Percentiles rank a stretch among this genome's conserved stretches.
phyloP scores from a whole-genome alignment of 2,329 filamentous ascomycete species.

The Aaosphaeria arxii region DNA sequence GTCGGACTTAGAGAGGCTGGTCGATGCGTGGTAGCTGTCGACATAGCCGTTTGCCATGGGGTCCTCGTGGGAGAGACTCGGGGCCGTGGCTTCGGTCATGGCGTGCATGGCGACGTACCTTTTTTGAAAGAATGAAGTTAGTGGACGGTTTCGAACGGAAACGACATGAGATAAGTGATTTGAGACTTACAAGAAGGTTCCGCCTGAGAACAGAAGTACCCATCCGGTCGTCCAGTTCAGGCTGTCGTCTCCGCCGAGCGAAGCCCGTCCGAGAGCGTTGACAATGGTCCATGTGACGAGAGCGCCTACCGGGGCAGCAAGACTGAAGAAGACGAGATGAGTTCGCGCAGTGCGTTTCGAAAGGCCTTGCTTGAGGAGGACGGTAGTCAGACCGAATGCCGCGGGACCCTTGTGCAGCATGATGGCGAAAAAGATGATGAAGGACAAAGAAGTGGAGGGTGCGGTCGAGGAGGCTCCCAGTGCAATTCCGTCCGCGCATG shows the following conservation, averaged over 20 bases:
- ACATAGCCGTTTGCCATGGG: slow-evolving; percentile 49
- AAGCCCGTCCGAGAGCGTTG: slow-evolving; percentile 65
- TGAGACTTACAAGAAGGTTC: slow-evolving; percentile 81
- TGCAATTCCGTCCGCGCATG: slow-evolving; percentile 90
- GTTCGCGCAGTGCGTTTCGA: slow-evolving; percentile 80
- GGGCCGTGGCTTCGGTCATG: slow-evolving; percentile 72
- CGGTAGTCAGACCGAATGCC: slow-evolving; percentile 88
- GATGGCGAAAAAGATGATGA: slow-evolving; percentile 93
- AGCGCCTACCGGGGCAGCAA: slow-evolving; percentile 85
- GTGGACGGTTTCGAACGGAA: slow-evolving; percentile 3
- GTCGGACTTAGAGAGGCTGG: slow-evolving; percentile 48
- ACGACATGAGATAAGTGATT: too few relatives aligned
- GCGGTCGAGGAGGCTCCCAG: slow-evolving; percentile 75
- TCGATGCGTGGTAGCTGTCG: slow-evolving; percentile 48
- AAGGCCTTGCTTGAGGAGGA: slow-evolving; percentile 85
- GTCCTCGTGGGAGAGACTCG: slow-evolving; percentile 24
- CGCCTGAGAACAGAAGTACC: slow-evolving; percentile 88
- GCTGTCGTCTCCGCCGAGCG: slow-evolving; percentile 55
- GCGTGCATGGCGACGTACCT: slow-evolving; percentile 98
- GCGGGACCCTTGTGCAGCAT: slow-evolving; percentile 98
- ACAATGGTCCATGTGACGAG: slow-evolving; percentile 79
- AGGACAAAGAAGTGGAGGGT: slow-evolving; percentile 65
- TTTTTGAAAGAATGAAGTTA: not conserved
- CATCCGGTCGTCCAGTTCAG: slow-evolving; percentile 89
- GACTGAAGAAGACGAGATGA: slow-evolving; percentile 85